Percentiles rank a stretch among this genome's conserved stretches.
Evolutionary conservation across 345 rosid genomes (phyloP).

Genomic region (Geranium brycei): DNA sequence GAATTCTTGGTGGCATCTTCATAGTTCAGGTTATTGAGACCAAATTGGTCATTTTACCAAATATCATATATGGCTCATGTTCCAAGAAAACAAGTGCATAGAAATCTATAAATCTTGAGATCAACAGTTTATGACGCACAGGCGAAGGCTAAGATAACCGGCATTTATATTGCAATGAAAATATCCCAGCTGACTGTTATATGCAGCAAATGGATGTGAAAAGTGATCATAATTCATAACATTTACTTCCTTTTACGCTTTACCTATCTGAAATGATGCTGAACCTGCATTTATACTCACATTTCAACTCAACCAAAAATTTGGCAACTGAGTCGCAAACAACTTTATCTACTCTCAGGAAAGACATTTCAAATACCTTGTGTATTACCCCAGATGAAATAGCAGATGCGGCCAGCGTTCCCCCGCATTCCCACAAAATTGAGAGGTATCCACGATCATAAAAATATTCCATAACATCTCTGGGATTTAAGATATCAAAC

Average conservation of each 20-base stretch:
- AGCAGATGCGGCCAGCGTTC: conserved; percentile 83
- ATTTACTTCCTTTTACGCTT: too few species aligned
- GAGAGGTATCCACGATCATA: conserved; percentile 83
- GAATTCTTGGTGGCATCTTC: too few species aligned
- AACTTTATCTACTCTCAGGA: not conserved
- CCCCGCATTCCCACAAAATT: conserved; percentile 96
- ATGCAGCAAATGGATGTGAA: not conserved
- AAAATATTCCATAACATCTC: conserved; percentile 92
- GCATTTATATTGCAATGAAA: not conserved
- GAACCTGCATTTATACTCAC: not conserved
- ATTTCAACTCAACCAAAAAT: conserved; percentile 1
- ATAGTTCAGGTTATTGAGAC: too few species aligned
- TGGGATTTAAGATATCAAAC: conserved; percentile 80
- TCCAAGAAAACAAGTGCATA: too few species aligned
- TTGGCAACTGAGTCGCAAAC: not conserved
- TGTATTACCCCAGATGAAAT: conserved; percentile 80
- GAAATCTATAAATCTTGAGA: not conserved
- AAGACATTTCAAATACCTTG: conserved; percentile 36
- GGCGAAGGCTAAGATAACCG: not conserved
- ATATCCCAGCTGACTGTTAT: not conserved
- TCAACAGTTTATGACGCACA: not conserved
- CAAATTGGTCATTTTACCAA: too few species aligned
- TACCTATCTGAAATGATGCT: too few species aligned
- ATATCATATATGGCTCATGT: too few species aligned
- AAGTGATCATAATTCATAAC: not conserved